Evolutionary conservation across 257 asterid species (phyloP).

Genomic region (Anisodus tanguticus): DNA sequence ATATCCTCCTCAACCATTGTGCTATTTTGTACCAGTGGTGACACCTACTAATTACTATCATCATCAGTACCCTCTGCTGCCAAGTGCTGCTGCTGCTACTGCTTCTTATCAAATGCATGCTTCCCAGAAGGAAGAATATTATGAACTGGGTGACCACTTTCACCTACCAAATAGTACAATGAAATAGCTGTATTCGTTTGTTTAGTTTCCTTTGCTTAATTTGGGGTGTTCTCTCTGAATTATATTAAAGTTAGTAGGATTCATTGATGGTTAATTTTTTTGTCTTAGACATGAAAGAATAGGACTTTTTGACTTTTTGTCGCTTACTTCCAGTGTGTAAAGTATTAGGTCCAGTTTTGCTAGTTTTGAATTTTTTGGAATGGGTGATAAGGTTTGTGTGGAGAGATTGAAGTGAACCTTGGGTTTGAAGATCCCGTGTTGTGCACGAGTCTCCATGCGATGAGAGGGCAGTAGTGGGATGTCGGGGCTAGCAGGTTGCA

Average conservation of each 20-base stretch:
- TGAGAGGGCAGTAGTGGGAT: no score
- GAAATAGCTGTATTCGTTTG: neutral
- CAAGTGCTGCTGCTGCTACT: neutral
- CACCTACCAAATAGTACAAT: neutral
- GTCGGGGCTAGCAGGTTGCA: no score
- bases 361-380: no score
- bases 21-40: neutral
- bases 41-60: constrained; percentile 12
- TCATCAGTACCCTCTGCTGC: neutral
- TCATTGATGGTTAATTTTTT: neutral
- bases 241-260: neutral
- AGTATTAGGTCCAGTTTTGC: no score
- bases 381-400: no score
- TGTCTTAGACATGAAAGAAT: neutral
- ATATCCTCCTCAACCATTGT: neutral
- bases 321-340: no score
- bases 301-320: neutral
- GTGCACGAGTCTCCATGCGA: no score
- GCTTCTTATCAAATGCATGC: neutral
- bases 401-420: no score
- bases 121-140: neutral
- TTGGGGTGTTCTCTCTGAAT: neutral
- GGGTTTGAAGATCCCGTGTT: no score
- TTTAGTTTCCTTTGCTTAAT: neutral
- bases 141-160: neutral